Evolutionary conservation across 2,329 filamentous ascomycete species (phyloP), one percentile per base, ranked within the genome.

Genomic region (Ilyonectria mors-panacis): DNA sequence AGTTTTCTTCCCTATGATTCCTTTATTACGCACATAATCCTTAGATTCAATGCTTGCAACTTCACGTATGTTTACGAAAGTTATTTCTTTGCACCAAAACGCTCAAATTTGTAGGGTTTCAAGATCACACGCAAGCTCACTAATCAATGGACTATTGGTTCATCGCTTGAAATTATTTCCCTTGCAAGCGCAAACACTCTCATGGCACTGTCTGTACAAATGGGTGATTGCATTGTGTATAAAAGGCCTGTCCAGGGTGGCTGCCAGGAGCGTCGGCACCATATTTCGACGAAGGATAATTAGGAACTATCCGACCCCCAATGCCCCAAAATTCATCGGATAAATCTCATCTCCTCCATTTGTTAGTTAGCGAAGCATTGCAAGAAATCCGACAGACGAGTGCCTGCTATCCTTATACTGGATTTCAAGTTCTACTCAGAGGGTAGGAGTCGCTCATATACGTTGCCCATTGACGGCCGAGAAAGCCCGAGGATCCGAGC

Each of bases 261-360:
- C 60, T 57, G 51, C 60, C 56, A 39, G 42, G 42, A 23, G 17
- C 39, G 9, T 35, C 28, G 28, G 51, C 21, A 57, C 57, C 39
- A 56, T 37, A 19, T 53, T 23, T 23, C 19, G 23, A n/a, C n/a
- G 7, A 28, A 45, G 33, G 39, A 23, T 26, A 15, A 26, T 42
- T 17, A 44, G 23, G 37, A 26, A 26, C 17, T 15, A 57, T 44
- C 54, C 39, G 37, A 63, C 60, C 51, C 48, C 60, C 60, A 42
- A 63, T 35, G 19, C 57, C 60, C 60, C 60, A 63, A 28, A 63
- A 63, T 13, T 63, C 60, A 39, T 35, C n/a, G 23, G 60, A 51
- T 51, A 17, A 30, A 56, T 39, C 56, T 63, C 39, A 44, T 45
- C 21, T 51, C 19, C 30, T 63, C 37, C 8, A 45, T 45, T 15